A percentile compares a stretch with the other conserved stretches of the same genome.
Conservation (phyloP, 2,329 filamentous ascomycete species). For the Colletotrichum incanum region DNA sequence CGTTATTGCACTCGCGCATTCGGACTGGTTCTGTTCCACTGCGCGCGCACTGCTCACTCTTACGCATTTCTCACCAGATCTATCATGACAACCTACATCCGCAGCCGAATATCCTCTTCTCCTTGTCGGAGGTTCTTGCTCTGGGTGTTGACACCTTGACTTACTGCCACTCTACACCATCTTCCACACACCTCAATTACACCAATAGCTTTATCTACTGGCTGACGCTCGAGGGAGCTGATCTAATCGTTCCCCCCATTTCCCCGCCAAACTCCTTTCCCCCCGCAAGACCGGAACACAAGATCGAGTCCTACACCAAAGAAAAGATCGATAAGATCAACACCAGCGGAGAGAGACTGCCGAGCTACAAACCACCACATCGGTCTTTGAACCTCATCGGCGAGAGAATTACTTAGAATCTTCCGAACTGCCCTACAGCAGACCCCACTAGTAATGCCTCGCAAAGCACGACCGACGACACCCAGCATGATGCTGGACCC, state of each 20-base stretch:
- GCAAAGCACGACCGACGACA: slow-evolving; percentile 58
- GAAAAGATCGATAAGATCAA: slow-evolving; percentile 38
- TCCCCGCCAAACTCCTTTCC: slow-evolving; percentile 32
- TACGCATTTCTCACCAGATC: slow-evolving; percentile 39
- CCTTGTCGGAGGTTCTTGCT: slow-evolving; percentile 59
- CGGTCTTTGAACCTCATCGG: not conserved
- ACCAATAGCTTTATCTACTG: slow-evolving; percentile 31
- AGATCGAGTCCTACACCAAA: slow-evolving; percentile 22
- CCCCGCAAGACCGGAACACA: slow-evolving; percentile 32
- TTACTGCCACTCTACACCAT: slow-evolving; percentile 30
- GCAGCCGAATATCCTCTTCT: slow-evolving; percentile 55
- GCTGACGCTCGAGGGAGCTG: slow-evolving; percentile 32
- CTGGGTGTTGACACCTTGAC: slow-evolving; percentile 58
- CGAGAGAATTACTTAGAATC: not conserved
- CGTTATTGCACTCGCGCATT: slow-evolving; percentile 16
- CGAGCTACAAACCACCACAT: not conserved
- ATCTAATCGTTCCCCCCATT: slow-evolving; percentile 34
- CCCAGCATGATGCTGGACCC: slow-evolving; percentile 57
- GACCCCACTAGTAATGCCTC: slow-evolving; percentile 48
- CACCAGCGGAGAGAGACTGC: slow-evolving; percentile 5
- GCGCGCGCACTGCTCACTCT: slow-evolving; percentile 23
- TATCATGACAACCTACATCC: slow-evolving; percentile 59
- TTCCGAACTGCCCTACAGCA: not conserved
- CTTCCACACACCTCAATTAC: slow-evolving; percentile 12
- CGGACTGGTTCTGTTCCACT: slow-evolving; percentile 18